Evolutionary conservation across 1,139 yeast species (phyloP).

Genomic region (Geotrichum fermentans): DNA sequence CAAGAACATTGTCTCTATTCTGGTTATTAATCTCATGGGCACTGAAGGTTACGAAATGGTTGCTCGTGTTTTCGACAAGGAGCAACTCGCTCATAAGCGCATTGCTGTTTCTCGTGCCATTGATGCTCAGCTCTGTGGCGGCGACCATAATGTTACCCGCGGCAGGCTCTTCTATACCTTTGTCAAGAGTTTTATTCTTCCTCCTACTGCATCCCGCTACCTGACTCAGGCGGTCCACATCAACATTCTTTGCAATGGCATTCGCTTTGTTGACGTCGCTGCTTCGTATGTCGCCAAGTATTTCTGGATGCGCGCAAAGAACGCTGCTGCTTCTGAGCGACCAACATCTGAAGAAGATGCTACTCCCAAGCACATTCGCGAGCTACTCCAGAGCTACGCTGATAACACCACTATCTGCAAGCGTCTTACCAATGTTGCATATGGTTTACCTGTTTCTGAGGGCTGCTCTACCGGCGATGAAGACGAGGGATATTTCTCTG

Average conservation of each 20-base stretch:
- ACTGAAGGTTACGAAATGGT: slow-evolving; percentile 22
- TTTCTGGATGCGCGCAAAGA: slow-evolving; percentile 29
- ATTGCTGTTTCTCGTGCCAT: slow-evolving; percentile 32
- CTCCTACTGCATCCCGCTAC: slow-evolving; percentile 30
- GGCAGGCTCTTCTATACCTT: slow-evolving; percentile 31
- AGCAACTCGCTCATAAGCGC: slow-evolving; percentile 14
- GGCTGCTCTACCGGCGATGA: slow-evolving; percentile 22
- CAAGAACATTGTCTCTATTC: slow-evolving; percentile 19
- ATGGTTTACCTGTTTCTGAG: slow-evolving; percentile 22
- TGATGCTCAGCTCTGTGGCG: slow-evolving; percentile 40
- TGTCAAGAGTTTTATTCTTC: slow-evolving; percentile 30
- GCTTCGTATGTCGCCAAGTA: slow-evolving; percentile 19
- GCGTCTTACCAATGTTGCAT: slow-evolving; percentile 29
- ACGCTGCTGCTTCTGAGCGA: slow-evolving; percentile 5
- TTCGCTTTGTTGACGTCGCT: slow-evolving; percentile 9
- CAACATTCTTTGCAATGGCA: slow-evolving; percentile 24
- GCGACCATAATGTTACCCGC: slow-evolving; percentile 30
- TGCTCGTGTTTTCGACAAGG: slow-evolving; percentile 14
- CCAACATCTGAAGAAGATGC: slow-evolving; percentile 13
- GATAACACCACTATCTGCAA: slow-evolving; percentile 26
- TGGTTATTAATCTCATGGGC: slow-evolving; percentile 24
- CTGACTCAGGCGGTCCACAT: slow-evolving; percentile 36
- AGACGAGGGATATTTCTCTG: slow-evolving; percentile 30
- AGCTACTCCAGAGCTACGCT: slow-evolving; percentile 21
- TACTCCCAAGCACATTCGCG: slow-evolving; percentile 24